These are phyloP conservation scores for Globisporangium mamillatum DNA, from an alignment of 352 stramenopile genomes.

Conservation along the genomic window DNA sequence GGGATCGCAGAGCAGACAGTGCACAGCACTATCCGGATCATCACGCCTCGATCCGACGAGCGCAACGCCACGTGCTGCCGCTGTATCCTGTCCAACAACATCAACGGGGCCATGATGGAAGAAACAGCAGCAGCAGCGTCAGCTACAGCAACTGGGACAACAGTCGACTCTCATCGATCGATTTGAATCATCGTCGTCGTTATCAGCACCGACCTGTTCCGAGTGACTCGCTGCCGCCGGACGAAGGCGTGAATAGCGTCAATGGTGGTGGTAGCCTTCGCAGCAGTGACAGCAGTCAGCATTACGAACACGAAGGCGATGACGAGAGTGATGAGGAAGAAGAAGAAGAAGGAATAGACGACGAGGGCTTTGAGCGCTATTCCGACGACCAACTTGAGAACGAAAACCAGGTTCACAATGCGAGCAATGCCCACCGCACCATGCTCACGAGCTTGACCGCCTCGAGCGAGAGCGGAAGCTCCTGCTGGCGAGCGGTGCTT, in stretches of 20 bases:
- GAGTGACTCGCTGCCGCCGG: background rate
- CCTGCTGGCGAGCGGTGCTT: constrained; percentile 56
- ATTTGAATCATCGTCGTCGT: background rate
- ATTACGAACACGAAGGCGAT: constrained; percentile 14
- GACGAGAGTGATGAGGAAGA: background rate
- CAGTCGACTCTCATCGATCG: background rate
- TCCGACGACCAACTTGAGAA: constrained; percentile 12
- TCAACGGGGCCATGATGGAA: background rate
- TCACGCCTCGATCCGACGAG: background rate
- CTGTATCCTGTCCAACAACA: background rate
- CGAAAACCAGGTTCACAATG: constrained; percentile 1
- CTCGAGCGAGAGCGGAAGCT: constrained; percentile 53
- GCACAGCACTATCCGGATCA: background rate
- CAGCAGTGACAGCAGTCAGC: constrained; percentile 15
- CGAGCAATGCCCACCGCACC: background rate
- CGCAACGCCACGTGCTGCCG: background rate
- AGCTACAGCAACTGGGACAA: background rate
- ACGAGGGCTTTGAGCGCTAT: background rate
- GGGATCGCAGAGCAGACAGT: background rate
- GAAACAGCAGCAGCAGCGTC: background rate
- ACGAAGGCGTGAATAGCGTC: background rate
- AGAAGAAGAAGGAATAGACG: background rate
- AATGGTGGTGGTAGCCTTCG: background rate
- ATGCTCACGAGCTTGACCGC: constrained; percentile 32
- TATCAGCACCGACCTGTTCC: background rate